Evolutionary conservation across 306 rosid genomes (phyloP).

Genomic region (Dryas alaskensis): DNA sequence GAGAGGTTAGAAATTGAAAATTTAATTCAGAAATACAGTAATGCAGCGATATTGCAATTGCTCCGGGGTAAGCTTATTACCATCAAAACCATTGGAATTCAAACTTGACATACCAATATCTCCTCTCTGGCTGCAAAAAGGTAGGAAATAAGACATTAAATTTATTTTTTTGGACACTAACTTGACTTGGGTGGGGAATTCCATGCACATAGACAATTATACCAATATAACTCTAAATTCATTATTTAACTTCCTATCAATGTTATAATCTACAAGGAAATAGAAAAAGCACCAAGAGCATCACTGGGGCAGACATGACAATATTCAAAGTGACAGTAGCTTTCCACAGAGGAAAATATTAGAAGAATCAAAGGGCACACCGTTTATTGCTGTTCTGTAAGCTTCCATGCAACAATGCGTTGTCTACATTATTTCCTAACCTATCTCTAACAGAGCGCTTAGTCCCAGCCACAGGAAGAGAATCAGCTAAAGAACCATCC

Average conservation of each 20-base stretch:
- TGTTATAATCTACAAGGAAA: background rate
- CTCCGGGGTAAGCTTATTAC: slow-evolving; percentile 44
- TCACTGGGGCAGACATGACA: background rate
- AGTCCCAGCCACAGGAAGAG: slow-evolving; percentile 49
- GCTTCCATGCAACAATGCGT: slow-evolving; percentile 46
- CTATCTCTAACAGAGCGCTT: slow-evolving; percentile 93
- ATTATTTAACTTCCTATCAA: background rate
- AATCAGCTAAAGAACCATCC: slow-evolving; percentile 49
- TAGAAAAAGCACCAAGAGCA: background rate
- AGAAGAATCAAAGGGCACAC: slow-evolving; percentile 38
- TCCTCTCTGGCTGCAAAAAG: slow-evolving; percentile 69
- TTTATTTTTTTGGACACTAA: no score
- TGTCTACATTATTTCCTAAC: slow-evolving; percentile 58
- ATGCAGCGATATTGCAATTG: slow-evolving; percentile 27
- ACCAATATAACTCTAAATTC: background rate
- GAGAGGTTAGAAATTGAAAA: slow-evolving; percentile 24
- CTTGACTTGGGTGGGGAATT: background rate
- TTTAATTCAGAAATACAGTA: slow-evolving; percentile 20
- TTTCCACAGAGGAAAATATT: background rate
- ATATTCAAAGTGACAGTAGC: background rate
- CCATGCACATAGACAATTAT: background rate
- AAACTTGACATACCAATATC: slow-evolving; percentile 35
- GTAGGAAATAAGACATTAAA: slow-evolving; percentile 7
- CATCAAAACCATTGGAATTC: slow-evolving; percentile 45
- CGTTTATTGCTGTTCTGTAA: slow-evolving; percentile 48